Base-by-base conservation (phyloP, 345 rosid species). In the Euphorbia peplus region DNA sequence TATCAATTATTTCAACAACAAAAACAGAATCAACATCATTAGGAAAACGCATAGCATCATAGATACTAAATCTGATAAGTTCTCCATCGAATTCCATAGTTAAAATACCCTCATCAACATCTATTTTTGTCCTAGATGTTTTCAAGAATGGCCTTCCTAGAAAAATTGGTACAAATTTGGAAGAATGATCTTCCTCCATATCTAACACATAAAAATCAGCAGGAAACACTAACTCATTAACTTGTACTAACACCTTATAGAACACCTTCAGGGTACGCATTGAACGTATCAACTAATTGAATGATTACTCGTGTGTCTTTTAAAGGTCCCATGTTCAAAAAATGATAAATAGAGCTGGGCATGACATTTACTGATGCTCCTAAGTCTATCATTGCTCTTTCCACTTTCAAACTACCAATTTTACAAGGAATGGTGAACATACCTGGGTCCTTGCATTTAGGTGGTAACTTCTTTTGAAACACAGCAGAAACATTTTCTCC, bases 81-180 rank as follows among this genome's bases (percentile, higher is more conserved):
- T 61, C 50, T 9, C 65, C 51, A 41, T 61, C 51, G 4, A 61
- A 39, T 15, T 61, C 30, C 6, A 39, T 61, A 22, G 29, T 61
- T 21, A 22, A 39, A 3, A 26, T 39, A 10, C 65, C 11, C 8
- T 4, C 1, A 3, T 15, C 8, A 6, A 61, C 50, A 61, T 41
- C 19, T 12, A 61, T 61, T 5, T 39, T 61, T 24, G 65, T 41
- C 22, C 29, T 61, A 11, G 29, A n/a, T 39, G n/a, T 39, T 22
- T n/a, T 61, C 5, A 61, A 18, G 11, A 61, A 37, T 9, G 55
- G 16, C 7, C 42, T 44, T 29, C 67, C 24, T 46, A 30, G 22
- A 5, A 61, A 24, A 10, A 61, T 61, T 3, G 65, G 18, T 19
- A 48, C 1, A 5, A 24, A 13, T 14, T 64, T 15, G 13, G 21